A percentile compares a stretch with the other conserved stretches of the same genome.
Conservation (phyloP, 148 eudicot genomes). For the Vaccinium vitisidaea region DNA sequence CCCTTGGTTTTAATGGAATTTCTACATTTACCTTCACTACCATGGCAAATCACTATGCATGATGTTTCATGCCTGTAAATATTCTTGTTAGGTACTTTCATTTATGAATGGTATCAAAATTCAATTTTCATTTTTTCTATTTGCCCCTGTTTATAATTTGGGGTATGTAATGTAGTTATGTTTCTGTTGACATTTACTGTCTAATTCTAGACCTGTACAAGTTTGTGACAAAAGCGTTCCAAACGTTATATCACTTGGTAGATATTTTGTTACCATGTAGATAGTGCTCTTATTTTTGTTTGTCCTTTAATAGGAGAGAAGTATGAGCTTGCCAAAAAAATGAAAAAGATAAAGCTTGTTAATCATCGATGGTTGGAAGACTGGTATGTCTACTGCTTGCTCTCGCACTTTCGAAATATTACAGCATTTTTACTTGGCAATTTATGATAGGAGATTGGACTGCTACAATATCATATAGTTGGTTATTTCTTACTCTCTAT, state of each 20-base stretch:
- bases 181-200: neutral
- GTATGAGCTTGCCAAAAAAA: conserved; percentile 71
- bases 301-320: conserved; percentile 66
- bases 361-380: conserved; percentile 92
- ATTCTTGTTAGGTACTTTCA: neutral
- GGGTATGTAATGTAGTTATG: neutral
- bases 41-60: neutral
- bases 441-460: conserved; percentile 1
- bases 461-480: neutral
- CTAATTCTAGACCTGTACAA: neutral
- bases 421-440: neutral
- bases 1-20: conserved; percentile 4
- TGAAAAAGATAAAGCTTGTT: conserved; percentile 60
- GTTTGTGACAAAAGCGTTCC: neutral
- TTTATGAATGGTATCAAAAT: neutral
- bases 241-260: neutral
- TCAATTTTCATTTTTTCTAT: neutral
- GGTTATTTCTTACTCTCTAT: neutral
- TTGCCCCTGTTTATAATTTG: neutral
- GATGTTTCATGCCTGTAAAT: neutral
- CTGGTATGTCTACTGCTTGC: conserved; percentile 45
- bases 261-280: neutral
- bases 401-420: neutral
- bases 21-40: neutral
- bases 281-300: neutral